Evolutionary conservation across 2,329 filamentous ascomycete species (phyloP).

Genomic region (Sporothrix variecibatus): DNA sequence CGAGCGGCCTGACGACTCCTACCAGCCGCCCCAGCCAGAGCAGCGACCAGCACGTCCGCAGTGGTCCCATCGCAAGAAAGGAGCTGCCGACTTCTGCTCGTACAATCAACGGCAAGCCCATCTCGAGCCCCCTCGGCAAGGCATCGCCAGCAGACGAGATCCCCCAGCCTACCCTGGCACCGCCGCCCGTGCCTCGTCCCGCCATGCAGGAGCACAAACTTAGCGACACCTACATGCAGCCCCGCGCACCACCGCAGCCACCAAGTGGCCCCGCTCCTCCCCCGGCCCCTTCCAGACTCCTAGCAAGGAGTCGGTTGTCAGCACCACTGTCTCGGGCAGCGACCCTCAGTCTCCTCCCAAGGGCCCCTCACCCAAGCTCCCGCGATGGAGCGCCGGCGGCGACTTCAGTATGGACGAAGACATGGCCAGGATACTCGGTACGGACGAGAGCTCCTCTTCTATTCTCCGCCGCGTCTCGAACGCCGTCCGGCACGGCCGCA

Average conservation of each 20-base stretch:
- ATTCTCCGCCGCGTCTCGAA: conserved; percentile 89
- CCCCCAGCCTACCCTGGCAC: conserved; percentile 22
- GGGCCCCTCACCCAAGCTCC: conserved; percentile 62
- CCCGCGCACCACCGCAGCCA: conserved; percentile 57
- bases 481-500: conserved; percentile 88
- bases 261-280: conserved; percentile 49
- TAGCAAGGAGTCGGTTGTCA: conserved; percentile 51
- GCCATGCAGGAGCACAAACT: conserved; percentile 45
- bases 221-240: conserved; percentile 59
- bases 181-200: conserved; percentile 34
- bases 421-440: conserved; percentile 82
- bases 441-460: conserved; percentile 74
- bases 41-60: conserved; percentile 46
- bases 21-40: conserved; percentile 44
- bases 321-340: conserved; percentile 34
- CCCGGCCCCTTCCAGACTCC: conserved; percentile 36
- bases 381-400: conserved; percentile 75
- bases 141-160: conserved; percentile 23
- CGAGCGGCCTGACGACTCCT: conserved; percentile 36
- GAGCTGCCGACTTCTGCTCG: conserved; percentile 55
- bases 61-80: conserved; percentile 63
- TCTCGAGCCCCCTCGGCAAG: conserved; percentile 30
- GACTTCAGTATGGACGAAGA: conserved; percentile 96
- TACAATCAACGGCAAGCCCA: conserved; percentile 43
- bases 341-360: conserved; percentile 50